Evolutionary conservation across 257 asterid species (phyloP).

Genomic region (Przewalskia tangutica): DNA sequence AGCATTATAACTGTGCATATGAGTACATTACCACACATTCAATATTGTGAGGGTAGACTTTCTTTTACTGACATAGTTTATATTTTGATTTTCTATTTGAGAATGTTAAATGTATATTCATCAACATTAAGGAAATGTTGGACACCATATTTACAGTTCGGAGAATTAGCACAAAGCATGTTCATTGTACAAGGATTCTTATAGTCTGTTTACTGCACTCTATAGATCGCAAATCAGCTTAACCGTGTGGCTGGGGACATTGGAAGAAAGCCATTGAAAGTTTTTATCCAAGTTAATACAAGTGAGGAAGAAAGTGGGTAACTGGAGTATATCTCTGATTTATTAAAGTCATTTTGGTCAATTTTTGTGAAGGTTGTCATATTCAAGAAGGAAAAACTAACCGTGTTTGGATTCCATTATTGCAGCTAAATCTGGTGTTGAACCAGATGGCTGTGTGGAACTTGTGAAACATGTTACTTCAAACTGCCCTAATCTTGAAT

Average conservation of each 20-base stretch:
- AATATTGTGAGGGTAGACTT: not conserved
- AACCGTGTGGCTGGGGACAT: constrained; percentile 59
- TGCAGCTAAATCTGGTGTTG: constrained; percentile 90
- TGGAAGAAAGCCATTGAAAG: constrained; percentile 83
- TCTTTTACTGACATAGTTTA: not conserved
- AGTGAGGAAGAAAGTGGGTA: constrained; percentile 98
- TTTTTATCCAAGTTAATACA: constrained; percentile 87
- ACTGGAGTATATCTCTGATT: constrained; percentile 21
- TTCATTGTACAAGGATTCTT: not conserved
- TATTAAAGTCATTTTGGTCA: not conserved
- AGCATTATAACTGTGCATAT: not conserved
- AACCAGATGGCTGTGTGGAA: constrained; percentile 59
- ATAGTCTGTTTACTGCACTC: not conserved
- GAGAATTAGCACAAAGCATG: not conserved
- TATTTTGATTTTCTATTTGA: not conserved
- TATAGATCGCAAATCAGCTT: constrained; percentile 78
- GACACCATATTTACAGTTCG: not conserved
- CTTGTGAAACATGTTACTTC: constrained; percentile 54
- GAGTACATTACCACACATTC: not conserved
- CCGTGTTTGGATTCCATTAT: not conserved
- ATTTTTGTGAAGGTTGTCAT: not conserved
- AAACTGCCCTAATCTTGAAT: constrained; percentile 77
- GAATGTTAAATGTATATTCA: not conserved
- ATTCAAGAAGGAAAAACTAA: not conserved
- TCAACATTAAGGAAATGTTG: not conserved